Conservation (phyloP, 106 monocot genomes). For the Apostasia ramifera region DNA sequence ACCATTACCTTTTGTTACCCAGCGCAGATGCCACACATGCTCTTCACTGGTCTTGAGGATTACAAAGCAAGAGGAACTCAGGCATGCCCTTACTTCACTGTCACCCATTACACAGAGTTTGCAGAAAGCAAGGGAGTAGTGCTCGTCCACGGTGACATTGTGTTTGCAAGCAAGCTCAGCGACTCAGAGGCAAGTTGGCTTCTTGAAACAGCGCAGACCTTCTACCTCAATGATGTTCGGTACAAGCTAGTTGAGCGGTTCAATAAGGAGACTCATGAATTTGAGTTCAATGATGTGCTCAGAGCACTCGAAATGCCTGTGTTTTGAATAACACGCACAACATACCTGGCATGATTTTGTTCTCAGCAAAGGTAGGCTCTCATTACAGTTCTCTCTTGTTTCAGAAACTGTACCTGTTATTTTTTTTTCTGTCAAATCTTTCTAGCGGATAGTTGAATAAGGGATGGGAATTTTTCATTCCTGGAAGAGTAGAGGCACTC, state of each 20-base stretch:
- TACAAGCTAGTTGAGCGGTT: slow-evolving; percentile 88
- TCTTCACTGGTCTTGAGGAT: slow-evolving; percentile 92
- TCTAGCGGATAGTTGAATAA: too few relatives aligned
- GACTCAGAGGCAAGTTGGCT: slow-evolving; percentile 82
- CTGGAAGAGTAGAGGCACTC: too few relatives aligned
- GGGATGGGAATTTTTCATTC: too few relatives aligned
- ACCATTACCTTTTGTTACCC: slow-evolving; percentile 8
- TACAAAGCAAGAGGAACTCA: slow-evolving; percentile 96
- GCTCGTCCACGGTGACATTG: slow-evolving; percentile 78
- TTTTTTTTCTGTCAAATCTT: too few relatives aligned
- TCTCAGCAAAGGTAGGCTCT: too few relatives aligned
- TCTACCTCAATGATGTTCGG: slow-evolving; percentile 76
- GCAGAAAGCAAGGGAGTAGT: slow-evolving; percentile 82
- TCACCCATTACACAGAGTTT: slow-evolving; percentile 79
- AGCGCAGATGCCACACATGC: slow-evolving; percentile 88
- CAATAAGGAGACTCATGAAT: slow-evolving; percentile 86
- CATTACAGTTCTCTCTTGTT: too few relatives aligned
- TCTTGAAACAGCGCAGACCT: slow-evolving; percentile 67
- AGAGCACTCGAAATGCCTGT: slow-evolving; percentile 83
- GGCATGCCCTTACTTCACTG: slow-evolving; percentile 80
- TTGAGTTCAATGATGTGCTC: slow-evolving; percentile 95
- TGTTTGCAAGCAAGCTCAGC: slow-evolving; percentile 82
- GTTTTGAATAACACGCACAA: slow-evolving; percentile 9
- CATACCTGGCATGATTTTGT: too few relatives aligned
- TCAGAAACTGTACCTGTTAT: too few relatives aligned